Base-by-base conservation (phyloP, 2,329 filamentous ascomycete genomes). In the Alternaria ventricosa region DNA sequence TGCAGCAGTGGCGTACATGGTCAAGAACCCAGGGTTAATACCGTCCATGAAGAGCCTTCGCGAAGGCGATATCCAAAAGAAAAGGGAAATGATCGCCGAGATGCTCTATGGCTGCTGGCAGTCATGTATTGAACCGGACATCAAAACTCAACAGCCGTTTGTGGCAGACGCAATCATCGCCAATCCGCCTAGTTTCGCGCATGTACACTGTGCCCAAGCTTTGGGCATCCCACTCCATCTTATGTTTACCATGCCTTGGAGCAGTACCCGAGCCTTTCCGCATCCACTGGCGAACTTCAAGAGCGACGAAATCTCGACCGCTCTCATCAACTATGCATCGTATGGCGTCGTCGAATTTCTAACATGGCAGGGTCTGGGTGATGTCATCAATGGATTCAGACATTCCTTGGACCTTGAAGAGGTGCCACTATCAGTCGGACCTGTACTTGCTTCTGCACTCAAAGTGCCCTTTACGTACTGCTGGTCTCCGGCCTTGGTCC, bases 151-250 rank as follows among this genome's bases (percentile, higher is more conserved):
- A 1, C 46, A 64, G n/a, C 92, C 91, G 1, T 97, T 97, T 74
- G 89, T 96, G 41, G 93, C 93, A 0, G 92, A 93, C 78, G 69
- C 67, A 90, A 93, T 93, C 68, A 92, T 93, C 69, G 91, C 91
- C 2, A 93, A 93, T 64, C 91, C 91, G 2, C 91, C 91, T 0
- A 92, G 89, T 72, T 93, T 92, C 78, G 91, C 90, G 0, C 90
- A 93, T 72, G 84, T 93, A 3, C 90, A 93, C 71, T 86, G 90
- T 63, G 91, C 90, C 0, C 89, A 93, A 79, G 90, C 89, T 74
- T 77, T 93, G 68, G 90, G 90, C 0, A 87, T 93, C 25, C 91
- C 91, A 0, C 73, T 92, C 6, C 91, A 93, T 72, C 86, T 96
- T 73, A 95, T 96, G 91, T 97, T 79, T 55, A 78, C 75, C 0